Evolutionary conservation across 2,329 filamentous ascomycete species (phyloP).

Genomic region (Botrytis hyacinthi): DNA sequence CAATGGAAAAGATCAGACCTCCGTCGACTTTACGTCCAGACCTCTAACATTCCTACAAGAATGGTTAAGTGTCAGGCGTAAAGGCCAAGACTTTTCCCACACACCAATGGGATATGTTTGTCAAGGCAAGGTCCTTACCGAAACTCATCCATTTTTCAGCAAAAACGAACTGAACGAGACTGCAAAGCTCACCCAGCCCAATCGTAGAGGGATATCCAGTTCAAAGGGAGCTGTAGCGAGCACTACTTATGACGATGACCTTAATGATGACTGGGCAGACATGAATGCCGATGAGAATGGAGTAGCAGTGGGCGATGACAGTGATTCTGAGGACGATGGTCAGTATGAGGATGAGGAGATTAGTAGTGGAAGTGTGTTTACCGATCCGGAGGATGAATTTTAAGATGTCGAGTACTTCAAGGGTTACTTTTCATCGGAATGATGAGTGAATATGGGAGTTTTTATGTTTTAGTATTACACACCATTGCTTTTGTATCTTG

Average conservation of each 20-base stretch:
- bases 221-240: background rate
- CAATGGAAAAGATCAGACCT: background rate
- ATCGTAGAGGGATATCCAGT: background rate
- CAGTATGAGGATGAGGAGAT: background rate
- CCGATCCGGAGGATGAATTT: background rate
- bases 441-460: background rate
- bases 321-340: background rate
- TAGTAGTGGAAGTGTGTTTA: background rate
- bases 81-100: slow-evolving; percentile 55
- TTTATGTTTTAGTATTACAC: background rate
- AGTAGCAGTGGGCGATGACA: background rate
- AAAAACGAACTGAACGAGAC: background rate
- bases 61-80: slow-evolving; percentile 54
- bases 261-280: background rate
- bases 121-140: slow-evolving; percentile 44
- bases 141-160: slow-evolving; percentile 53
- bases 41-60: slow-evolving; percentile 52
- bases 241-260: background rate
- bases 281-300: background rate
- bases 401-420: background rate
- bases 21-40: slow-evolving; percentile 36
- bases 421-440: background rate
- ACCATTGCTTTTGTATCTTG: no score
- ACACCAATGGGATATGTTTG: slow-evolving; percentile 53
- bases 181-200: background rate